Percentiles rank a stretch among this genome's conserved stretches.
Conservation (phyloP, 129 eudicot genomes). For the Solidago caesia region DNA sequence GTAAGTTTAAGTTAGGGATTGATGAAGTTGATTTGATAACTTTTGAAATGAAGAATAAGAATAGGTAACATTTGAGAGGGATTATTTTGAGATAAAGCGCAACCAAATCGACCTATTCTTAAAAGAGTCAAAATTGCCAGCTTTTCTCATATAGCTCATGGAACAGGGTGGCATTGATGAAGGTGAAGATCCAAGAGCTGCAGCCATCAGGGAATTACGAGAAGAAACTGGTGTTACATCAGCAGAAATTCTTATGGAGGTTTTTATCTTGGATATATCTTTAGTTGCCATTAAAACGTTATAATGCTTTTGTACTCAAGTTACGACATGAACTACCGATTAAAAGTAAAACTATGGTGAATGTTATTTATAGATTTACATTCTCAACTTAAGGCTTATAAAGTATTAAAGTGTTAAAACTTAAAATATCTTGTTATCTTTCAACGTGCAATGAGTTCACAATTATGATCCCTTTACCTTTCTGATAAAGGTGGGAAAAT, state of each 20-base stretch:
- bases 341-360: not conserved
- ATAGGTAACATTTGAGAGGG: not conserved
- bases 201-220: slow-evolving; percentile 87
- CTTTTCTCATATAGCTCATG: slow-evolving; percentile 2
- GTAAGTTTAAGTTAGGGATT: not conserved
- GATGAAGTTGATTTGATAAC: not conserved
- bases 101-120: not conserved
- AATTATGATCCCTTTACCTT: too few relatives aligned
- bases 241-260: slow-evolving; percentile 89
- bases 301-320: not conserved
- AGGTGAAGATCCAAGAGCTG: slow-evolving; percentile 84
- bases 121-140: not conserved
- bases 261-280: slow-evolving; percentile 25
- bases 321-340: not conserved
- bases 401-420: too few relatives aligned
- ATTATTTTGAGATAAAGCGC: not conserved
- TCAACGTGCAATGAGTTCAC: too few relatives aligned
- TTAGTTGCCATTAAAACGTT: not conserved
- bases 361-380: not conserved
- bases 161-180: slow-evolving; percentile 93
- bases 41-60: not conserved
- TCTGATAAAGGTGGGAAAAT: too few relatives aligned
- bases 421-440: too few relatives aligned
- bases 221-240: slow-evolving; percentile 99
- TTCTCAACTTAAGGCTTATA: too few relatives aligned